Evolutionary conservation across 495 filamentous ascomycete genomes (phyloP).

Genomic region (Neurospora sp.): DNA sequence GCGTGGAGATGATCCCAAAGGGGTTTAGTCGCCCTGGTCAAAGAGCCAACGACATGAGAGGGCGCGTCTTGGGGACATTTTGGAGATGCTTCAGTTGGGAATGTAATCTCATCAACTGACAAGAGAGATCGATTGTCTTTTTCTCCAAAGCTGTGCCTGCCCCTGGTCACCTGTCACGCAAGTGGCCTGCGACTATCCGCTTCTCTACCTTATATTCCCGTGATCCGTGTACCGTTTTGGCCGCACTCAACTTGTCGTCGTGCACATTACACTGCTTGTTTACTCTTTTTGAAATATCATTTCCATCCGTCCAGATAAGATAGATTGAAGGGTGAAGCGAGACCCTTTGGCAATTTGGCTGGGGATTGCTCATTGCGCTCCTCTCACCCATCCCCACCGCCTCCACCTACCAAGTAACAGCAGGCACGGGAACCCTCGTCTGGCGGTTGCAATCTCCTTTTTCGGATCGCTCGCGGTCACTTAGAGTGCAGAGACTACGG

Average conservation of each 20-base stretch:
- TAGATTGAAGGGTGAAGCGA: not conserved
- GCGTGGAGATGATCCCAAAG: not conserved
- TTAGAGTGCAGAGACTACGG: not conserved
- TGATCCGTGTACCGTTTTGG: not conserved
- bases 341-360: not conserved
- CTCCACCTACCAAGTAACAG: not conserved
- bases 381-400: not conserved
- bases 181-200: not conserved
- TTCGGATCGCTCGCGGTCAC: not conserved
- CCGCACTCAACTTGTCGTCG: not conserved
- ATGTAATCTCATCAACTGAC: not conserved
- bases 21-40: not conserved
- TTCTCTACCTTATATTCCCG: not conserved
- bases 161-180: not conserved
- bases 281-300: not conserved
- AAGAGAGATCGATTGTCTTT: not conserved
- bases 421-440: not conserved
- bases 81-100: not conserved
- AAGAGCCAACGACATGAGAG: not conserved
- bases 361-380: not conserved
- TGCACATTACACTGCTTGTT: not conserved
- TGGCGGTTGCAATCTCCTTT: not conserved
- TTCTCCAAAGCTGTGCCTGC: not conserved
- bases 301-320: not conserved
- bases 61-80: not conserved